Evolutionary conservation across 805 yeast genomes (phyloP).

Genomic region (Saccharomycopsis fibuligera): DNA sequence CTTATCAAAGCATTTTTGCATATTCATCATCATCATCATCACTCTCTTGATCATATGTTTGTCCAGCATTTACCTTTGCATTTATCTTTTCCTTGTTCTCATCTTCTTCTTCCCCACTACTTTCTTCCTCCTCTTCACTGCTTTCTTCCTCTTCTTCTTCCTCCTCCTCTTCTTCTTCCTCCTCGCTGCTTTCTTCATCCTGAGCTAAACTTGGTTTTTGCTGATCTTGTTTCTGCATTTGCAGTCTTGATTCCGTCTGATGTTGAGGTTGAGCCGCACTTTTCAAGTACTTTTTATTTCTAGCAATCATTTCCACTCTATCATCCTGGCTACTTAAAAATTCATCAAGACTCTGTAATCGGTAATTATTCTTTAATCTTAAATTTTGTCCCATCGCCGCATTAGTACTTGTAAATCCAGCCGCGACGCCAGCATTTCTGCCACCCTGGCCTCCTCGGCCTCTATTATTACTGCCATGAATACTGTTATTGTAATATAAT

Average conservation of each 20-base stretch:
- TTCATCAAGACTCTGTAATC: constrained; percentile 15
- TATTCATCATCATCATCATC: not conserved
- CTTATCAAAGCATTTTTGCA: not conserved
- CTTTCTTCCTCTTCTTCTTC: not conserved
- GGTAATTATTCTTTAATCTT: constrained; percentile 7
- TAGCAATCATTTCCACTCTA: not conserved
- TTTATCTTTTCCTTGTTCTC: constrained; percentile 2
- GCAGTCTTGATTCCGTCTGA: not conserved
- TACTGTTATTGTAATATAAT: not conserved
- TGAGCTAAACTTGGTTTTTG: not conserved
- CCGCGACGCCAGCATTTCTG: no score
- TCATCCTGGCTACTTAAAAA: constrained; percentile 15
- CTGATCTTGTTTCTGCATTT: not conserved
- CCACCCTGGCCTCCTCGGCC: no score
- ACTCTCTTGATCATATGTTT: not conserved
- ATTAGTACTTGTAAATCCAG: no score
- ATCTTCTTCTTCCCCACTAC: constrained; percentile 4
- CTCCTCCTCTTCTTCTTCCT: constrained; percentile 2
- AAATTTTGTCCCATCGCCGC: not conserved
- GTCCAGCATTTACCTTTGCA: not conserved
- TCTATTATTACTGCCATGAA: not conserved
- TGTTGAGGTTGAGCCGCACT: no score
- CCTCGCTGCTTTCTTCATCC: constrained; percentile 3
- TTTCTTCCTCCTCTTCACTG: not conserved
- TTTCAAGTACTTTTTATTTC: constrained; percentile 2